Conservation (phyloP, 2,329 filamentous ascomycete species). For the Westerdykella sp. region DNA sequence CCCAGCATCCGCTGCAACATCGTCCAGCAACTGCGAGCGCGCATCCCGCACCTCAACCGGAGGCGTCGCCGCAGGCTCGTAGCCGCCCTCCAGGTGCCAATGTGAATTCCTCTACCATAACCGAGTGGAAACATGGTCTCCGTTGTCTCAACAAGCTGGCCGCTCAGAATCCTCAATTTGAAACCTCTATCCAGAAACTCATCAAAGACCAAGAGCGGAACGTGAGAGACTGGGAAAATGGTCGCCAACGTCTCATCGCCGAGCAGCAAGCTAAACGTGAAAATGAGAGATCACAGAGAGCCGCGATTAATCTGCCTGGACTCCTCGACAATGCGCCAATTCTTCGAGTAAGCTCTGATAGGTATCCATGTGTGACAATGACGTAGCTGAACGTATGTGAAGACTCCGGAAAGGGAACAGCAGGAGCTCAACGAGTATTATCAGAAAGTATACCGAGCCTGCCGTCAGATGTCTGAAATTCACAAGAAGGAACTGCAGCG, state of each 20-base stretch:
- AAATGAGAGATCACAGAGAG: conserved; percentile 50
- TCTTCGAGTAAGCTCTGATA: conserved; percentile 15
- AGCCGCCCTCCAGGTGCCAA: conserved; percentile 14
- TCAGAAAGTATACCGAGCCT: conserved; percentile 56
- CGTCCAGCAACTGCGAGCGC: conserved; percentile 1
- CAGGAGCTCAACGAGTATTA: conserved; percentile 55
- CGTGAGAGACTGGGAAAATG: conserved; percentile 55
- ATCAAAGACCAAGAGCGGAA: conserved; percentile 58
- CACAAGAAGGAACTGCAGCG: conserved; percentile 51
- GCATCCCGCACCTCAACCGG: background rate
- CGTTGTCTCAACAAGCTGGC: conserved; percentile 45
- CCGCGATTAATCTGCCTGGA: conserved; percentile 44
- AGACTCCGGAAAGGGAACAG: conserved; percentile 45
- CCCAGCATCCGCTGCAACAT: conserved; percentile 4
- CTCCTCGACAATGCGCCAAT: conserved; percentile 17
- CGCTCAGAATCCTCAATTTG: conserved; percentile 40
- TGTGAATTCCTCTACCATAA: conserved; percentile 45
- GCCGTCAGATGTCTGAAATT: conserved; percentile 53
- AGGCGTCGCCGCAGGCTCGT: conserved; percentile 7
- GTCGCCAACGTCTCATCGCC: conserved; percentile 46
- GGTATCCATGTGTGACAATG: background rate
- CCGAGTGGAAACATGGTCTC: conserved; percentile 43
- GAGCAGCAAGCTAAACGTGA: conserved; percentile 48
- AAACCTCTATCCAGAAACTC: conserved; percentile 41
- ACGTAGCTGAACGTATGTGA: background rate